Percentiles rank a stretch among this genome's conserved stretches.
phyloP scores from a whole-genome alignment of 768 basidiomycete genomes.

The Serendipita sp. region DNA sequence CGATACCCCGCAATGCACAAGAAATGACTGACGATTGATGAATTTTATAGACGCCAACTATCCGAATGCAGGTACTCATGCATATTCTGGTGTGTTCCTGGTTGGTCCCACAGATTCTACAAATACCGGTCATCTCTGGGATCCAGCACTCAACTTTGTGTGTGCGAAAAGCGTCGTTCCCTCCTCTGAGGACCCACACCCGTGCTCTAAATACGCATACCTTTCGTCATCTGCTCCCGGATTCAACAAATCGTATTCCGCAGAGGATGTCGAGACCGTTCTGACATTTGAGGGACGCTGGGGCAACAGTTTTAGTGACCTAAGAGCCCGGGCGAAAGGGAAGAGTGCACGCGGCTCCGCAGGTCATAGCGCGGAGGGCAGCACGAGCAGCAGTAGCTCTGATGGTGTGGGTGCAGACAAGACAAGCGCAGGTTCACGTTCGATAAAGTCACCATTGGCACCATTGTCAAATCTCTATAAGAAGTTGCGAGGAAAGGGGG shows the following conservation, averaged over 20 bases:
- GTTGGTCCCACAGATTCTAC: conserved; percentile 10
- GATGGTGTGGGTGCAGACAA: neutral
- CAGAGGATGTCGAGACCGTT: neutral
- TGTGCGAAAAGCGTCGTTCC: neutral
- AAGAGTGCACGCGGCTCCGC: neutral
- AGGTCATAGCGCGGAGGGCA: neutral
- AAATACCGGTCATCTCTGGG: conserved; percentile 8
- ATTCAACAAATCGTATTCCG: neutral
- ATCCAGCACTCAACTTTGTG: conserved; percentile 10
- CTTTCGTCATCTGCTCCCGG: conserved; percentile 6
- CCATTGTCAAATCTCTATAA: neutral
- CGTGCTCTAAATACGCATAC: neutral
- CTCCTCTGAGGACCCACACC: neutral
- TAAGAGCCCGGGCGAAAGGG: neutral
- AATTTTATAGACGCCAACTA: conserved; percentile 10
- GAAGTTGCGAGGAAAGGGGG: neutral
- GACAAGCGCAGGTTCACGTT: neutral
- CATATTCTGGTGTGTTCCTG: conserved; percentile 8
- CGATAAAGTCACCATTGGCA: neutral
- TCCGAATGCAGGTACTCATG: conserved; percentile 6
- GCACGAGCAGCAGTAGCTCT: too few relatives aligned
- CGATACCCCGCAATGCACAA: too few relatives aligned
- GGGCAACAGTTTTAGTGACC: neutral
- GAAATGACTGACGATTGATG: neutral
- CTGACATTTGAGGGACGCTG: neutral